These are phyloP conservation scores for Malassezia pachydermatis DNA, from an alignment of 1,284 basidiomycete genomes.

Conservation along the genomic window DNA sequence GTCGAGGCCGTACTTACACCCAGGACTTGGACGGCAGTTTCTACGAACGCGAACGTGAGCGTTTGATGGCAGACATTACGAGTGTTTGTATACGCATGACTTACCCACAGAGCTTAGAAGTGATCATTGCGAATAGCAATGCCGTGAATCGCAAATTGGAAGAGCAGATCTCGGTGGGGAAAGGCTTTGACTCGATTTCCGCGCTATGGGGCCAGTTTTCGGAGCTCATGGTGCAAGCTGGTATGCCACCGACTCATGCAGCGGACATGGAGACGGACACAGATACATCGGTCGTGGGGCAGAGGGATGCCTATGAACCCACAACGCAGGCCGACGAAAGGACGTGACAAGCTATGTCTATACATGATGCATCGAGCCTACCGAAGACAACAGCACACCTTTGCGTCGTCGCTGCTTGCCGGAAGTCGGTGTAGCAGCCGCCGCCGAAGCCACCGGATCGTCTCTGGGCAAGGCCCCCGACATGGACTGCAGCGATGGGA, in stretches of 20 bases:
- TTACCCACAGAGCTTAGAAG: conserved; percentile 67
- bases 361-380: conserved; percentile 15
- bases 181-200: conserved; percentile 82
- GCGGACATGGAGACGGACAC: neutral
- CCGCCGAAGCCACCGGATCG: neutral
- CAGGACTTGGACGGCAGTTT: too few species aligned
- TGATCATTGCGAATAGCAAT: conserved; percentile 72
- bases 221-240: conserved; percentile 57
- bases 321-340: neutral
- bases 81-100: conserved; percentile 50
- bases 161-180: conserved; percentile 79
- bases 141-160: conserved; percentile 82
- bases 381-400: conserved; percentile 15
- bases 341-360: neutral
- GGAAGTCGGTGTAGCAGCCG: neutral
- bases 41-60: conserved; percentile 67
- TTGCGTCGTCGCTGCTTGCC: conserved; percentile 19
- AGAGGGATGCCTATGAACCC: neutral
- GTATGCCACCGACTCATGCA: conserved; percentile 19
- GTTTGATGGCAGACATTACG: conserved; percentile 62
- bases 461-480: conserved; percentile 1
- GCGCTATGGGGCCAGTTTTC: conserved; percentile 74
- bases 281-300: neutral
- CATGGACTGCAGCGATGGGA: conserved; percentile 6
- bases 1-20: neutral